Evolutionary conservation across 225 moss, liverwort and hornwort genomes (phyloP).

Genomic region (Straminergon stramineum): DNA sequence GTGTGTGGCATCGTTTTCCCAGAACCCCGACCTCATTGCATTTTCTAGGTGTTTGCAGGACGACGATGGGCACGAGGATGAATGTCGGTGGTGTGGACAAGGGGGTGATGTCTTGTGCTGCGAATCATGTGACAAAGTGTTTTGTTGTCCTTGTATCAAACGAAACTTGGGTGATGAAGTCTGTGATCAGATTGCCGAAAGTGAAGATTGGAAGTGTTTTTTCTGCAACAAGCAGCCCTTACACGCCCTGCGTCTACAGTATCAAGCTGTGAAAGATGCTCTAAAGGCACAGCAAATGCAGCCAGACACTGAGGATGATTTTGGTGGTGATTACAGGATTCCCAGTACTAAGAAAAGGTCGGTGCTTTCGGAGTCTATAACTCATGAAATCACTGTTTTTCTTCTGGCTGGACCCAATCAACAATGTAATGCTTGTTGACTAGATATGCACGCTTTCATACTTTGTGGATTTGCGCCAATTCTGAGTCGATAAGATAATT

Average conservation of each 20-base stretch:
- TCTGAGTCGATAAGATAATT: neutral
- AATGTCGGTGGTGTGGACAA: constrained; percentile 98
- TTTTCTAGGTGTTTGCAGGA: constrained; percentile 46
- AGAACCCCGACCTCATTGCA: neutral
- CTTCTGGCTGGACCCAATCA: neutral
- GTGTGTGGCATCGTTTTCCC: neutral
- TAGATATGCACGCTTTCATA: neutral
- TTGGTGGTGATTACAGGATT: constrained; percentile 16
- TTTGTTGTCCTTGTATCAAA: constrained; percentile 62
- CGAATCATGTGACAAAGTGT: constrained; percentile 78
- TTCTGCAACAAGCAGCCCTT: constrained; percentile 73
- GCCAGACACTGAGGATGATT: constrained; percentile 30
- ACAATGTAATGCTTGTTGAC: neutral
- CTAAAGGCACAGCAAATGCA: constrained; percentile 1
- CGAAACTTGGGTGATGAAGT: constrained; percentile 58
- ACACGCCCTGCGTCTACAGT: constrained; percentile 24
- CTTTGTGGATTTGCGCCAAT: neutral
- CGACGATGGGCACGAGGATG: constrained; percentile 74
- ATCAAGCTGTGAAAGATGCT: constrained; percentile 43
- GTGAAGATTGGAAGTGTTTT: constrained; percentile 70
- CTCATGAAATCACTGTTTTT: neutral
- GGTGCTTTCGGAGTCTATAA: neutral
- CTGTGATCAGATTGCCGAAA: constrained; percentile 18
- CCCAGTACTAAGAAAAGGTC: constrained; percentile 27
- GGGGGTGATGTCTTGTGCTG: constrained; percentile 82